Conservation (phyloP, 768 basidiomycete species). For the Rhizopogon salebrosus region DNA sequence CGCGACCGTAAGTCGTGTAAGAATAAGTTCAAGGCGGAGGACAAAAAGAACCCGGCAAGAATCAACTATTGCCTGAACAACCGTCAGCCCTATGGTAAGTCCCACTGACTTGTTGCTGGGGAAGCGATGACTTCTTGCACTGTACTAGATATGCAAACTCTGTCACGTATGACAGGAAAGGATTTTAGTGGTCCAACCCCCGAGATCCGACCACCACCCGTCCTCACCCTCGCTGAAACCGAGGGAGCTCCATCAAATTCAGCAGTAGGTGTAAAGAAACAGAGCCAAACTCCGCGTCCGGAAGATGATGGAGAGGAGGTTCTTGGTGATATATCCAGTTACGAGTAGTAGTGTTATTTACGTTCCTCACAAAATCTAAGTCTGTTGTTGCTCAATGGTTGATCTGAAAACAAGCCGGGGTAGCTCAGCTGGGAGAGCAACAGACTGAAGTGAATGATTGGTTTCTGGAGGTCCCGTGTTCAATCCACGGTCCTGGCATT, state of each 20-base stretch:
- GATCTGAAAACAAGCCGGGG: constrained; percentile 33
- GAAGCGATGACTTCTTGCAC: too few relatives aligned
- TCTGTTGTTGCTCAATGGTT: neutral
- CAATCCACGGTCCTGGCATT: constrained; percentile 51
- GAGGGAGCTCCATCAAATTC: neutral
- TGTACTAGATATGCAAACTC: constrained; percentile 64
- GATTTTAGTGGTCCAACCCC: constrained; percentile 82
- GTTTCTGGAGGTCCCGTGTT: constrained; percentile 52
- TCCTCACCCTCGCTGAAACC: constrained; percentile 28
- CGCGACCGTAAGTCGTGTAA: constrained; percentile 88
- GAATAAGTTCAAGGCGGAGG: constrained; percentile 90
- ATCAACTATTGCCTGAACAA: constrained; percentile 75
- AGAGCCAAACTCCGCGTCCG: constrained; percentile 24
- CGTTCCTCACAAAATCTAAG: neutral
- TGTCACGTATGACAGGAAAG: constrained; percentile 79
- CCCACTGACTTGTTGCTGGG: neutral
- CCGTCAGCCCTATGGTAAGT: constrained; percentile 69
- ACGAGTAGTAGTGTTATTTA: constrained; percentile 9
- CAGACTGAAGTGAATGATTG: constrained; percentile 50
- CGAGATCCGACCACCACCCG: constrained; percentile 46
- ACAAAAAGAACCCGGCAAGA: constrained; percentile 70
- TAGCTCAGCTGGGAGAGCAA: constrained; percentile 76
- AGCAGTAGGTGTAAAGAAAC: neutral
- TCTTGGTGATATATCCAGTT: constrained; percentile 25
- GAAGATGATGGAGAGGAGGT: constrained; percentile 24